Percentiles rank a stretch among this genome's conserved stretches.
Conservation (phyloP, 2,329 filamentous ascomycete species). For the Blastomyces percursus region DNA sequence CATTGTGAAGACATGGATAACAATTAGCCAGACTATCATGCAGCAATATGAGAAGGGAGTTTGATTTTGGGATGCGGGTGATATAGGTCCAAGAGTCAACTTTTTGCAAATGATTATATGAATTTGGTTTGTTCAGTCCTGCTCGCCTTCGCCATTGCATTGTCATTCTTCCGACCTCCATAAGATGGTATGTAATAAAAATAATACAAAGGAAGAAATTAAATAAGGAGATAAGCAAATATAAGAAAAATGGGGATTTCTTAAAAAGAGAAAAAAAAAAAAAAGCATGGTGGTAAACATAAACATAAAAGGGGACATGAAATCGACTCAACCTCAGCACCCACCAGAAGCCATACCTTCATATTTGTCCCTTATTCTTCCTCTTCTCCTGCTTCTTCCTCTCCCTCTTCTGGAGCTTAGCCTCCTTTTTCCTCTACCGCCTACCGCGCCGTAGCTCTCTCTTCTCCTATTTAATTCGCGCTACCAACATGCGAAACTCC, state of each 20-base stretch:
- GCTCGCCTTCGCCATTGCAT: no score
- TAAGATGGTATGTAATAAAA: background rate
- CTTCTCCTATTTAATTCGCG: slow-evolving; percentile 20
- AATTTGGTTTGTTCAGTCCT: background rate
- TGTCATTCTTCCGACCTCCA: no score
- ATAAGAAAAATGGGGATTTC: no score
- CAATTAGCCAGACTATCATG: background rate
- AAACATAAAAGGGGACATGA: background rate
- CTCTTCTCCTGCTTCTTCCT: slow-evolving; percentile 7
- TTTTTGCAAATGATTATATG: background rate
- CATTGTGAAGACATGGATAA: background rate
- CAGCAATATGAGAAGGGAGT: background rate
- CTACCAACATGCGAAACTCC: slow-evolving; percentile 27
- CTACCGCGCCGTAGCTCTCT: slow-evolving; percentile 15
- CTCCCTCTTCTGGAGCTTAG: slow-evolving; percentile 8
- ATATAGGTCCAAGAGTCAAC: background rate
- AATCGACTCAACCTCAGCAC: background rate
- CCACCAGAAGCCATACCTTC: background rate
- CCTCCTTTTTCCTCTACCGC: slow-evolving; percentile 14
- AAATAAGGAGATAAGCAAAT: background rate
- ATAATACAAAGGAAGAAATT: background rate
- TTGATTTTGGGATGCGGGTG: background rate
- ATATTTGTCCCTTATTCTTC: slow-evolving; percentile 7
- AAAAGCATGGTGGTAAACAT: background rate
- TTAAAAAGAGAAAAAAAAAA: no score